Evolutionary conservation across 2,329 filamentous ascomycete species (phyloP).

Genomic region (Ophiocordyceps unilateralis): DNA sequence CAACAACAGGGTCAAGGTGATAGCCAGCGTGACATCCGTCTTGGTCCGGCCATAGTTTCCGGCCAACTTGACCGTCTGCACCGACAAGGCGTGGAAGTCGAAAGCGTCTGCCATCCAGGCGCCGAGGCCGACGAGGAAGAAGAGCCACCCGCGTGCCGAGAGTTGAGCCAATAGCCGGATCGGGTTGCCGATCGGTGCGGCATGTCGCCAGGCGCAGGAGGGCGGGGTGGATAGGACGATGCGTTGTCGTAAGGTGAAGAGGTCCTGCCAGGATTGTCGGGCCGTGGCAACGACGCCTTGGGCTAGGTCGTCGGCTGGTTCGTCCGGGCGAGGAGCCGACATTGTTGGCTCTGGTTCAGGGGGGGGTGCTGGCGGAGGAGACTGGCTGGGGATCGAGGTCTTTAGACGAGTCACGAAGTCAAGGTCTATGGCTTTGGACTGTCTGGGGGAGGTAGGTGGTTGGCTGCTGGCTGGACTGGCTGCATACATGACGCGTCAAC

Average conservation of each 20-base stretch:
- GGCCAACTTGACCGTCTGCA: slow-evolving; percentile 57
- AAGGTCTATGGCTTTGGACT: no score
- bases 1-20: slow-evolving; percentile 58
- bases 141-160: slow-evolving; percentile 50
- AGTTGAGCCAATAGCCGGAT: slow-evolving; percentile 50
- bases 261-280: slow-evolving; percentile 44
- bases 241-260: slow-evolving; percentile 60
- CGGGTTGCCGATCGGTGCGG: slow-evolving; percentile 52
- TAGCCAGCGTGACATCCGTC: slow-evolving; percentile 56
- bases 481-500: no score
- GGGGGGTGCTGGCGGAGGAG: no score
- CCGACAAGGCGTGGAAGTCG: slow-evolving; percentile 66
- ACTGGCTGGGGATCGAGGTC: no score
- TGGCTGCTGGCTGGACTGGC: no score
- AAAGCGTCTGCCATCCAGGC: slow-evolving; percentile 74
- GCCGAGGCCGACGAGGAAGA: slow-evolving; percentile 55
- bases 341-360: no score
- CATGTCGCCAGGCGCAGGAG: slow-evolving; percentile 52
- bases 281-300: slow-evolving; percentile 47
- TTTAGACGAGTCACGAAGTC: no score
- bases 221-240: slow-evolving; percentile 36
- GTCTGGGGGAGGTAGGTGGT: no score
- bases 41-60: slow-evolving; percentile 30
- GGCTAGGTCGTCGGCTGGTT: slow-evolving; percentile 48
- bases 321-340: slow-evolving; percentile 9